Evolutionary conservation across 208 protist genomes (phyloP).

Genomic region (Balamuthia mandrillaris): DNA sequence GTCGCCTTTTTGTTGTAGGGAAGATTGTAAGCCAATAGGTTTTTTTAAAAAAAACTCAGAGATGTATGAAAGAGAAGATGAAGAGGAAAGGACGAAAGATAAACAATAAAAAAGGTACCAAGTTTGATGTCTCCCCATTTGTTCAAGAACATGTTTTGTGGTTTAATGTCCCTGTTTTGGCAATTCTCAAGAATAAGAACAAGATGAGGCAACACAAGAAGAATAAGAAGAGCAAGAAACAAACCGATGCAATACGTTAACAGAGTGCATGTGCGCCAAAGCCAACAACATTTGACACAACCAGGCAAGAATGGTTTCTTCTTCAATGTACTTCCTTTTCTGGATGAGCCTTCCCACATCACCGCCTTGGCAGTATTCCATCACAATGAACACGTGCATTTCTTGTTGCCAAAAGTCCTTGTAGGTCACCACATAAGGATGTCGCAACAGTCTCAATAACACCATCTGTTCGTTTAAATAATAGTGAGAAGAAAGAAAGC

Average conservation of each 20-base stretch:
- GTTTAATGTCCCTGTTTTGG: conserved; percentile 18
- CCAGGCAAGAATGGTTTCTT: background rate
- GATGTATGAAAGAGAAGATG: background rate
- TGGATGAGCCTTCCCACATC: background rate
- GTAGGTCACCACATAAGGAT: background rate
- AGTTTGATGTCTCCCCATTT: conserved; percentile 23
- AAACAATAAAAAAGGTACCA: background rate
- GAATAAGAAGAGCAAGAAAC: no score
- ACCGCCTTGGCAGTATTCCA: conserved; percentile 12
- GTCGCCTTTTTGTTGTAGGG: background rate
- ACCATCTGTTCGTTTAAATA: background rate
- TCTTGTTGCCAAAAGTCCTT: conserved; percentile 22
- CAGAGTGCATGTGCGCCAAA: background rate
- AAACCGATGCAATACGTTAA: background rate
- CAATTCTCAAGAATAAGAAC: no score
- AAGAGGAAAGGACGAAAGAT: no score
- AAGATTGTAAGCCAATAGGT: no score
- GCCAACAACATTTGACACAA: background rate
- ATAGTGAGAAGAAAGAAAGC: background rate
- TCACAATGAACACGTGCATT: conserved; percentile 1
- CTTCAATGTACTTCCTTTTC: background rate
- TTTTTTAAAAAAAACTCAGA: no score
- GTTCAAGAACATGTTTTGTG: background rate
- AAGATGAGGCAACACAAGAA: no score
- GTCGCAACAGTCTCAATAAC: background rate